Percentiles rank a stretch among this genome's conserved stretches.
phyloP scores from a whole-genome alignment of 1,284 basidiomycete genomes.

The Ceratobasidium theobromae region DNA sequence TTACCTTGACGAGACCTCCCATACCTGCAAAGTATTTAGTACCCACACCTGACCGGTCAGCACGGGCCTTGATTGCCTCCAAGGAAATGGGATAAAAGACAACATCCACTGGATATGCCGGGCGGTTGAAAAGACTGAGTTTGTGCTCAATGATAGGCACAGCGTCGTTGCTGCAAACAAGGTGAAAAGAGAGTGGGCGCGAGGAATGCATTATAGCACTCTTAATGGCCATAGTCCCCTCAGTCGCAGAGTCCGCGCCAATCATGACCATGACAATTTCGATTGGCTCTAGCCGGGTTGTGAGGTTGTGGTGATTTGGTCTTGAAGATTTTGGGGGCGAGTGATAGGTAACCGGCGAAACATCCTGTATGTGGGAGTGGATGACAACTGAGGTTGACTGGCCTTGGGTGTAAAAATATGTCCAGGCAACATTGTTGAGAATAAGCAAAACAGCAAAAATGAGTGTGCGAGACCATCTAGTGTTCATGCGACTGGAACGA shows the following conservation, averaged over 20 bases:
- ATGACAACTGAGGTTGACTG: background rate
- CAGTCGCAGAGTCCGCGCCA: constrained; percentile 27
- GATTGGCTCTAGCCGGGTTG: constrained; percentile 15
- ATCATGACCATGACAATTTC: constrained; percentile 32
- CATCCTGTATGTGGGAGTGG: background rate
- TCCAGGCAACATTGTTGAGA: constrained; percentile 18
- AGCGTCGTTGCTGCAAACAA: constrained; percentile 27
- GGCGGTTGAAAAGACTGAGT: constrained; percentile 21
- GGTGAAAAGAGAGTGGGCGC: constrained; percentile 18
- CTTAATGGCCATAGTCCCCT: constrained; percentile 30
- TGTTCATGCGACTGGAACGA: background rate
- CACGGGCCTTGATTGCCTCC: constrained; percentile 29
- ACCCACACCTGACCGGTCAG: constrained; percentile 24
- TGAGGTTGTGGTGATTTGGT: background rate
- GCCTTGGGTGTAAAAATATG: constrained; percentile 18
- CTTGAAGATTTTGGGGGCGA: background rate
- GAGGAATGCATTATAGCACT: constrained; percentile 30
- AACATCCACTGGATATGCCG: constrained; percentile 25
- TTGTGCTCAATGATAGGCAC: constrained; percentile 19
- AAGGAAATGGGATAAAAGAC: constrained; percentile 25
- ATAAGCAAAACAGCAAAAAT: constrained; percentile 4
- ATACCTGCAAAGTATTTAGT: constrained; percentile 19
- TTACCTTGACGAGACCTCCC: constrained; percentile 28
- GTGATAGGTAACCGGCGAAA: background rate
- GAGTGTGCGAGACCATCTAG: constrained; percentile 12